Percentiles rank a stretch among this genome's conserved stretches.
Evolutionary conservation across 805 yeast species (phyloP).

Genomic region (Kuraishia borneana): DNA sequence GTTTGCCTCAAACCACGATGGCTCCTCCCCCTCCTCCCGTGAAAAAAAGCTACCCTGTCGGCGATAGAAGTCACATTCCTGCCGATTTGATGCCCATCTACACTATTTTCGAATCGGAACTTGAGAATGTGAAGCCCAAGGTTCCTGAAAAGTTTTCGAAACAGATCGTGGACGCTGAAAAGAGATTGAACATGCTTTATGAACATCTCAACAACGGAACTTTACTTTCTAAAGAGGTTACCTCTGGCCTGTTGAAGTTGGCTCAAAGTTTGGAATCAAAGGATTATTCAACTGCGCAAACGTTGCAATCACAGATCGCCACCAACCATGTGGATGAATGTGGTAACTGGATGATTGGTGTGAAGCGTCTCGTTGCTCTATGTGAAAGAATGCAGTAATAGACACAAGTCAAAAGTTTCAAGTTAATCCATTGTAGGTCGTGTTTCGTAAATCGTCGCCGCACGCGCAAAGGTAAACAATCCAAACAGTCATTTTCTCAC

Average conservation of each 20-base stretch:
- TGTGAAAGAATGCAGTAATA: neutral
- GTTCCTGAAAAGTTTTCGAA: slow-evolving; percentile 65
- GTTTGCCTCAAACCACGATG: no score
- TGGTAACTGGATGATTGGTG: slow-evolving; percentile 90
- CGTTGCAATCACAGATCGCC: slow-evolving; percentile 45
- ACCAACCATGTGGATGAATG: slow-evolving; percentile 59
- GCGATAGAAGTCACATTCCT: slow-evolving; percentile 63
- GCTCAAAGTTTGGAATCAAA: slow-evolving; percentile 36
- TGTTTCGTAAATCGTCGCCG: no score
- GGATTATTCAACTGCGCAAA: slow-evolving; percentile 50
- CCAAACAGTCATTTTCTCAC: no score
- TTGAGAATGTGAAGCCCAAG: slow-evolving; percentile 55
- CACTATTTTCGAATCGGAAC: slow-evolving; percentile 39
- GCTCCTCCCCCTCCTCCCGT: slow-evolving; percentile 9
- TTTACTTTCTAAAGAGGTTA: slow-evolving; percentile 43
- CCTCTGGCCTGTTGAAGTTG: slow-evolving; percentile 40
- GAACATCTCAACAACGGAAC: slow-evolving; percentile 71
- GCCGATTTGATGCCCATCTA: slow-evolving; percentile 46
- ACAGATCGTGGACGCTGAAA: slow-evolving; percentile 73
- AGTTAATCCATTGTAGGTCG: no score
- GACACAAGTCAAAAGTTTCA: no score
- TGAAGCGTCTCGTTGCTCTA: slow-evolving; percentile 61
- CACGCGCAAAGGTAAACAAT: no score
- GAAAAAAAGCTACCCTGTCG: slow-evolving; percentile 34
- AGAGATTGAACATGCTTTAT: slow-evolving; percentile 65